Evolutionary conservation across 257 asterid species (phyloP), one percentile per base, ranked within the genome.

Genomic region (Cinchona pubescens): DNA sequence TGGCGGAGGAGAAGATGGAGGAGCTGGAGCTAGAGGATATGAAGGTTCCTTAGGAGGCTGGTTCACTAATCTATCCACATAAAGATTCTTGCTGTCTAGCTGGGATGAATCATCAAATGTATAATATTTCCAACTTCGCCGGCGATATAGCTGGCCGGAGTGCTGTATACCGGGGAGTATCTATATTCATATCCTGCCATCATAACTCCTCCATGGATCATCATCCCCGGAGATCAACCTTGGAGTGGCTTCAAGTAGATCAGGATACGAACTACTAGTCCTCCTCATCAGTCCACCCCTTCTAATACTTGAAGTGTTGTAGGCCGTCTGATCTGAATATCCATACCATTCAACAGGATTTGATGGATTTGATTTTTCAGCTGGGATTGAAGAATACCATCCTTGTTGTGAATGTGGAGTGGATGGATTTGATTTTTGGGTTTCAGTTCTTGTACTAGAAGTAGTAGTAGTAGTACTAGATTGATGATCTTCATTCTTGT

Each of bases 221-320:
- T n/a, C n/a, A 71, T 86, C 85, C 2, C 79, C 83, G 29, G 80
- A 67, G 76, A 73, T 63, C 85, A 87, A 83, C 72, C 70, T 60
- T 0, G 91, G 76, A 19, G 96, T 78, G 30, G 85, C 80, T 49
- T 87, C 93, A 25, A 85, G 89, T 6, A 94, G 87, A 89, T 94
- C 97, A 27, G 99, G 97, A 67, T 92, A 90, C 0, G 97, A 94
- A 82, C 88, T 90, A 78, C 86, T 78, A 58, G 78, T 90, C 82
- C 90, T 86, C 73, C 84, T 82, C 69, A 85, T 79, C 88, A 89
- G 75, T 0, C 77, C 77, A 5, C 71, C 84, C 8, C 77, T 76
- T 42, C 72, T 74, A 23, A 19, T 38, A 35, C 0, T 30, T 29
- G 63, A 51, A 15, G 18, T 43, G n/a, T 68, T 74, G 69, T 75